Conservation (phyloP, 768 basidiomycete species). For the Arthromyces matolae region DNA sequence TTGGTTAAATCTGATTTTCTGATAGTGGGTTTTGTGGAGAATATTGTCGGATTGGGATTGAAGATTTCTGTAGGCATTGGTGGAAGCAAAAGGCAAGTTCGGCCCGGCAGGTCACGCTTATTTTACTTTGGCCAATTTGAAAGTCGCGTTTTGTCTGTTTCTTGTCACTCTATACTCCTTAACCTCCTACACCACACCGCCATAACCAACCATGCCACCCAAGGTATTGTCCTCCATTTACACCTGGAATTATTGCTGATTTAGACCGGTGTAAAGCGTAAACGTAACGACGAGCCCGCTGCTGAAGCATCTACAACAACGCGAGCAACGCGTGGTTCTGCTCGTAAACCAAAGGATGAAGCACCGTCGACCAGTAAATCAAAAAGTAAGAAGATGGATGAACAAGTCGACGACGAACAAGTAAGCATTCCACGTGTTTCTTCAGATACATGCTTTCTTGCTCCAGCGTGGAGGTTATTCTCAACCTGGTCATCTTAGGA, state of each 20-base stretch:
- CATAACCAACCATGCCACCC: slow-evolving; percentile 31
- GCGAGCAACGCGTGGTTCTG: slow-evolving; percentile 44
- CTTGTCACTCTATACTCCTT: background rate
- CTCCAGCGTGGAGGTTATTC: background rate
- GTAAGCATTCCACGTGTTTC: slow-evolving; percentile 17
- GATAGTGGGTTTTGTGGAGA: slow-evolving; percentile 47
- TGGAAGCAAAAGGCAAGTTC: slow-evolving; percentile 12
- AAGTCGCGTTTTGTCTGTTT: slow-evolving; percentile 15
- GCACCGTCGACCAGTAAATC: slow-evolving; percentile 27
- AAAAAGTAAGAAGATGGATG: slow-evolving; percentile 20
- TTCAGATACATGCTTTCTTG: background rate
- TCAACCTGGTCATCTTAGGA: slow-evolving; percentile 8
- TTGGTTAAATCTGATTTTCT: slow-evolving; percentile 38
- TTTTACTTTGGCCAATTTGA: background rate
- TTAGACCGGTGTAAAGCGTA: slow-evolving; percentile 41
- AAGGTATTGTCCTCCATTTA: slow-evolving; percentile 28
- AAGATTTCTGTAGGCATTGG: slow-evolving; percentile 58
- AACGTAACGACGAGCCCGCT: slow-evolving; percentile 44
- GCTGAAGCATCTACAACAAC: slow-evolving; percentile 31
- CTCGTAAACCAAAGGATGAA: slow-evolving; percentile 28
- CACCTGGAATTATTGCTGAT: background rate
- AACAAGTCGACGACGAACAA: slow-evolving; percentile 8
- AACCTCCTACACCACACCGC: slow-evolving; percentile 1
- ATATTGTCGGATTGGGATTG: slow-evolving; percentile 90
- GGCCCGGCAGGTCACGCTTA: slow-evolving; percentile 26